Conservation (phyloP, 228 moss, liverwort and hornwort species). For the Sphagnum magellanicum region DNA sequence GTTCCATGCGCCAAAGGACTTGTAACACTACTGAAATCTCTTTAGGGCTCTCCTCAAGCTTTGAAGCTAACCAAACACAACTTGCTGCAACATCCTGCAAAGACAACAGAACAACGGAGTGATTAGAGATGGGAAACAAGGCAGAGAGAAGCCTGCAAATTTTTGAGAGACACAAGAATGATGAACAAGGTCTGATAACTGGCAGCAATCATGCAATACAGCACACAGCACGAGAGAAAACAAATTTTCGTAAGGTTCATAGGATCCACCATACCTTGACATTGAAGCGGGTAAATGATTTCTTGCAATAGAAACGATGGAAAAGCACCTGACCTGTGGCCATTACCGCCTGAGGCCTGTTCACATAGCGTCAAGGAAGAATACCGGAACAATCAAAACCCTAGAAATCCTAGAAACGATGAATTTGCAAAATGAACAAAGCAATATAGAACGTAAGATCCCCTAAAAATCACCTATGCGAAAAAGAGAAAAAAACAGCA, state of each 20-base stretch:
- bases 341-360: conserved; percentile 4
- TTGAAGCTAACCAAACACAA: conserved; percentile 54
- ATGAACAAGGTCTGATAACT: background rate
- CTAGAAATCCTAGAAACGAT: background rate
- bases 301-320: conserved; percentile 5
- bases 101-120: background rate
- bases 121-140: background rate
- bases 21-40: conserved; percentile 43
- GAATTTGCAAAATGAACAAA: too few species aligned
- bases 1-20: conserved; percentile 43
- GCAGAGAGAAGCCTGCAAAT: background rate
- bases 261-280: background rate
- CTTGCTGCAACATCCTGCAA: conserved; percentile 46
- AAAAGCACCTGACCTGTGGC: conserved; percentile 4
- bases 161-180: background rate
- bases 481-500: too few species aligned
- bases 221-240: background rate
- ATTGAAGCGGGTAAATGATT: background rate
- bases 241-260: background rate
- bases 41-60: conserved; percentile 46
- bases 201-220: background rate
- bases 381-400: background rate
- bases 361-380: background rate
- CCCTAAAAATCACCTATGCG: too few species aligned
- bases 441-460: too few species aligned